Conservation (phyloP, 2,329 filamentous ascomycete species). For the Talaromyces sp. region DNA sequence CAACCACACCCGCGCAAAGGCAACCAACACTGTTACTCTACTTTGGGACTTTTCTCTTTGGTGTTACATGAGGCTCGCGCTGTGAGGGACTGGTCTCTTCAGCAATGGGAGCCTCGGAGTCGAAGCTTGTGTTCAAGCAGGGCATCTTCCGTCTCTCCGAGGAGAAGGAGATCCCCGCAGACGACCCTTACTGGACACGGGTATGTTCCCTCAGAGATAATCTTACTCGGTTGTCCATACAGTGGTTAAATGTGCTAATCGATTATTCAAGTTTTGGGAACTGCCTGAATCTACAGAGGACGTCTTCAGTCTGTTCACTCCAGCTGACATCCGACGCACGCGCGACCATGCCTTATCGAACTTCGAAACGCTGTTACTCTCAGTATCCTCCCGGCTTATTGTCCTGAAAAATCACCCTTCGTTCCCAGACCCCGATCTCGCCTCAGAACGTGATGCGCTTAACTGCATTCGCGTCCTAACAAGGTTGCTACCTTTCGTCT, state of each 20-base stretch:
- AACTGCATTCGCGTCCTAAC: slow-evolving; percentile 95
- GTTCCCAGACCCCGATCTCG: slow-evolving; percentile 83
- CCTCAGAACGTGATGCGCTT: slow-evolving; percentile 81
- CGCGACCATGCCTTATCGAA: slow-evolving; percentile 84
- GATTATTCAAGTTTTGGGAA: slow-evolving; percentile 78
- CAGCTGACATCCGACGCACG: slow-evolving; percentile 83
- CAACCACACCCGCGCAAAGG: neutral
- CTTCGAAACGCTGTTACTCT: slow-evolving; percentile 83
- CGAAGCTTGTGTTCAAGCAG: slow-evolving; percentile 97
- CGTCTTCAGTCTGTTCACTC: slow-evolving; percentile 93
- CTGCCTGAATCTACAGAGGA: slow-evolving; percentile 94
- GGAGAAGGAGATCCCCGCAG: slow-evolving; percentile 80
- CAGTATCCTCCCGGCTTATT: slow-evolving; percentile 79
- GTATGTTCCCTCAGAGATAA: slow-evolving; percentile 56
- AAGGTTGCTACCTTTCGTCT: slow-evolving; percentile 84
- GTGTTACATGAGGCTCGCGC: slow-evolving; percentile 30
- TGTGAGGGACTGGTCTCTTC: slow-evolving; percentile 31
- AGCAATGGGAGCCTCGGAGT: slow-evolving; percentile 94
- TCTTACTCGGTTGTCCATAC: too few relatives aligned
- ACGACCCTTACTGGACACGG: slow-evolving; percentile 91
- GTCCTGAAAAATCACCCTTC: slow-evolving; percentile 84
- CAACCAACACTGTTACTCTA: neutral
- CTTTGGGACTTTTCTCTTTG: neutral
- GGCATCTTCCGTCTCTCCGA: slow-evolving; percentile 97
- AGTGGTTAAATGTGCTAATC: slow-evolving; percentile 25